Conservation (phyloP, 768 basidiomycete genomes). For the Phylloporus sp. region DNA sequence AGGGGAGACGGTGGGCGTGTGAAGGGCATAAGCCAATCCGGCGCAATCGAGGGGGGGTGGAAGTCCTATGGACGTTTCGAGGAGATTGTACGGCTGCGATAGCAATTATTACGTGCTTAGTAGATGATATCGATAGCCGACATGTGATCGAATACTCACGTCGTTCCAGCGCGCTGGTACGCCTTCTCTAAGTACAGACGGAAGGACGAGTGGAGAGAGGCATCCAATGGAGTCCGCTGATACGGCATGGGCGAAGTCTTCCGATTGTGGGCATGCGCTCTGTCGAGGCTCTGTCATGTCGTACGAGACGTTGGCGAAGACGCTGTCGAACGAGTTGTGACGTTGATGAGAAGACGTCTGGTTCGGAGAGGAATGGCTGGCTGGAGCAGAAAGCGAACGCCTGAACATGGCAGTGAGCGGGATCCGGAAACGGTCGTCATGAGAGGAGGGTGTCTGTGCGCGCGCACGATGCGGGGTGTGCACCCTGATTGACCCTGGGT, state of each 20-base stretch:
- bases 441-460: slow-evolving; percentile 25
- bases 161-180: slow-evolving; percentile 32
- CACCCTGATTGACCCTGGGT: neutral
- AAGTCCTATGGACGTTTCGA: slow-evolving; percentile 28
- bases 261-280: slow-evolving; percentile 13
- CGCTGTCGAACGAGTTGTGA: slow-evolving; percentile 26
- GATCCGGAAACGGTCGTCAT: slow-evolving; percentile 36
- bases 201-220: slow-evolving; percentile 30
- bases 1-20: slow-evolving; percentile 26
- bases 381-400: slow-evolving; percentile 57
- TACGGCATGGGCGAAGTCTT: slow-evolving; percentile 21
- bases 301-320: slow-evolving; percentile 30
- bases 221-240: slow-evolving; percentile 22
- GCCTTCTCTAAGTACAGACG: slow-evolving; percentile 27
- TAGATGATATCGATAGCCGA: slow-evolving; percentile 7
- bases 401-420: slow-evolving; percentile 63
- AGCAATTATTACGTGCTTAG: slow-evolving; percentile 19
- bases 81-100: slow-evolving; percentile 31
- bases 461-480: slow-evolving; percentile 14
- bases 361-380: slow-evolving; percentile 20
- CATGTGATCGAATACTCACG: slow-evolving; percentile 21
- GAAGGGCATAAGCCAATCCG: slow-evolving; percentile 19
- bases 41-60: slow-evolving; percentile 23
- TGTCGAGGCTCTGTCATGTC: slow-evolving; percentile 23
- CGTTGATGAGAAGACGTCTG: slow-evolving; percentile 14